Evolutionary conservation across 495 filamentous ascomycete species (phyloP).

Genomic region (Tuber indicum): DNA sequence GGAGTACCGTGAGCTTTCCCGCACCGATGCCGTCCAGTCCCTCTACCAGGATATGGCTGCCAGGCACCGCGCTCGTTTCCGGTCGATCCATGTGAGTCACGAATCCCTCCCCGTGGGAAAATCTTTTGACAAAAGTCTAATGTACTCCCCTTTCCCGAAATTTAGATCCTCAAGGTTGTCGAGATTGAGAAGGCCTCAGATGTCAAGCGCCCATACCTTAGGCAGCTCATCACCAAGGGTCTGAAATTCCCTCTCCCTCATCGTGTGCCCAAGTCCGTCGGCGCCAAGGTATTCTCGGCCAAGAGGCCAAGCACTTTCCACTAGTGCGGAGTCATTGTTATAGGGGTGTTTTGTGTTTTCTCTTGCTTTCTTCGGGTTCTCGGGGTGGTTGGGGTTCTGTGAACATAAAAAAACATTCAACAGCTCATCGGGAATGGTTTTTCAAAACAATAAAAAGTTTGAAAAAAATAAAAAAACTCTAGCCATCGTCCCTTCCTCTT

Average conservation of each 20-base stretch:
- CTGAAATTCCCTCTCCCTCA: constrained; percentile 98
- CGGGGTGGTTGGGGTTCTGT: neutral
- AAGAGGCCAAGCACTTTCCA: constrained; percentile 84
- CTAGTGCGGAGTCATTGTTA: constrained; percentile 10
- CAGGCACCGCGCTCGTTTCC: constrained; percentile 93
- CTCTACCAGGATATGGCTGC: constrained; percentile 99
- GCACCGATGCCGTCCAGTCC: constrained; percentile 87
- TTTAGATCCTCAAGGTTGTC: constrained; percentile 92
- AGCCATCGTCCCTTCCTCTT: neutral
- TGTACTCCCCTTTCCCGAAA: constrained; percentile 11
- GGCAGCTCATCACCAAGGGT: constrained; percentile 88
- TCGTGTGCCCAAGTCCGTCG: constrained; percentile 69
- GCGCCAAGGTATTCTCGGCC: constrained; percentile 83
- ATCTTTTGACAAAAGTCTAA: neutral
- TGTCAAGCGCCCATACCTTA: constrained; percentile 97
- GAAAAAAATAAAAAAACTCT: neutral
- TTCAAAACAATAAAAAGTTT: constrained; percentile 1
- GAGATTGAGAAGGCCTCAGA: constrained; percentile 88
- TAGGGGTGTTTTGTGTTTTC: constrained; percentile 1
- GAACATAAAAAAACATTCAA: constrained; percentile 4
- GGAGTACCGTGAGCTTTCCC: constrained; percentile 98
- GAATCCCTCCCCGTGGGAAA: neutral
- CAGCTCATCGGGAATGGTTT: neutral
- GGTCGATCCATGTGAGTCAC: constrained; percentile 85
- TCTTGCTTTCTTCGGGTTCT: neutral